Evolutionary conservation across 257 asterid species (phyloP), one percentile per base, ranked within the genome.

Genomic region (Nicotiana paniculata): DNA sequence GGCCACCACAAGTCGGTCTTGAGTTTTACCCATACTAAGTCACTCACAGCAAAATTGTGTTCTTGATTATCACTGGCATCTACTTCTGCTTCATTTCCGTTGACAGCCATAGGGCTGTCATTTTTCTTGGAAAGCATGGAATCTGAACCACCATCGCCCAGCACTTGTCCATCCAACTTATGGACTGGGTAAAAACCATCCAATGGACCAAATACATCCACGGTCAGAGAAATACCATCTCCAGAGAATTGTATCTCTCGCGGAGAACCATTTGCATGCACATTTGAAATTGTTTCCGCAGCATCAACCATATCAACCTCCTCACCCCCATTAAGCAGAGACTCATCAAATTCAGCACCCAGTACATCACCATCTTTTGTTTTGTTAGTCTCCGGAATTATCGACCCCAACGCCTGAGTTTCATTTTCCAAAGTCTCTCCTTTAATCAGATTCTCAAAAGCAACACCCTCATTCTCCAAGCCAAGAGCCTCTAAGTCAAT

Each of bases 1-100:
- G 99, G 99, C 97, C 99, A 95, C 99, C 99, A 95, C 53, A 86
- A 59, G 67, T 86, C 86, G 32, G 90, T 81, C 83, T 86, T 88
- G 81, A 93, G 90, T 85, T 89, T 93, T 58, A 86, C 88, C 99
- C 98, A 95, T 28, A 93, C 97, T 62, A 93, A 79, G 83, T 90
- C 97, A 81, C 97, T 94, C 79, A 86, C 85, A 76, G 67, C 81
- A 74, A 89, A 93, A 12, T 66, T 54, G 80, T 72, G 66, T 74
- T 87, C 87, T 54, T 65, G 79, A 82, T 79, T 62, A 21, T 64
- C 89, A 16, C 65, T 79, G 61, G 32, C 39, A 35, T 81, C 61
- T 37, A 6, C 84, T 33, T 15, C 77, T n/a, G 51, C 70, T 18
- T 43, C 80, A 62, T 54, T 46, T 30, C 48, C 88, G 28, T 61